Base-by-base conservation (phyloP, 208 protist species). In the Leishmania major region DNA sequence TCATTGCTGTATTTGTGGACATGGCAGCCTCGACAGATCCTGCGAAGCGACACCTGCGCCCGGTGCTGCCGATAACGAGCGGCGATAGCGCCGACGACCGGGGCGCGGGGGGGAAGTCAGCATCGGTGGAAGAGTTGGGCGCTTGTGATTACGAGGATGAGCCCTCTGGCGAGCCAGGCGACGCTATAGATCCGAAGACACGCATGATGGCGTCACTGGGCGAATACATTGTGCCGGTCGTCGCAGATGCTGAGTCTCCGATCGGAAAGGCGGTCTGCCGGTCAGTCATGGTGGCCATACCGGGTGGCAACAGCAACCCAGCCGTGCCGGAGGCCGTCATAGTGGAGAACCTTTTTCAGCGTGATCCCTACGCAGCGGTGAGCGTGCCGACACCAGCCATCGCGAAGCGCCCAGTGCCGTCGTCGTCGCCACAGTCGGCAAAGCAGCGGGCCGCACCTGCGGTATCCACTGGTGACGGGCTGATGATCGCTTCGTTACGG, bases 191-290 rank as follows among this genome's bases (percentile, higher is more conserved):
- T 51, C n/a, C 78, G 7, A 86, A 6, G 73, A 82, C 82, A 37
- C n/a, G 13, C 47, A 86, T 88, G 73, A 90, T 90, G 83, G 87
- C 87, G 0, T 90, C 87, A 28, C 83, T 90, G 28, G 84, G 84
- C 25, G 81, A 80, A 2, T 87, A 84, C 57, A 79, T 90, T 25
- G 69, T 79, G 22, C 82, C 85, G 0, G 78, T 90, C 6, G 84
- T 90, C 1, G 80, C 81, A 10, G 82, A 87, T 22, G 79, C 85
- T 4, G 76, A 75, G 1, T 85, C 81, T 1, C 81, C 81, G 1
- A 51, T 84, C 0, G 85, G 81, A 0, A 73, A 55, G 69, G 85
- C 85, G 1, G 85, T 70, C 8, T 83, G 85, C 62, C 59, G 59
- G n/a, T 84, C 85, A 37, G 82, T 88, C 5, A 84, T 87, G 79